A percentile compares a stretch with the other conserved stretches of the same genome.
Conservation (phyloP, 306 rosid genomes). For the Vicia sativa region DNA sequence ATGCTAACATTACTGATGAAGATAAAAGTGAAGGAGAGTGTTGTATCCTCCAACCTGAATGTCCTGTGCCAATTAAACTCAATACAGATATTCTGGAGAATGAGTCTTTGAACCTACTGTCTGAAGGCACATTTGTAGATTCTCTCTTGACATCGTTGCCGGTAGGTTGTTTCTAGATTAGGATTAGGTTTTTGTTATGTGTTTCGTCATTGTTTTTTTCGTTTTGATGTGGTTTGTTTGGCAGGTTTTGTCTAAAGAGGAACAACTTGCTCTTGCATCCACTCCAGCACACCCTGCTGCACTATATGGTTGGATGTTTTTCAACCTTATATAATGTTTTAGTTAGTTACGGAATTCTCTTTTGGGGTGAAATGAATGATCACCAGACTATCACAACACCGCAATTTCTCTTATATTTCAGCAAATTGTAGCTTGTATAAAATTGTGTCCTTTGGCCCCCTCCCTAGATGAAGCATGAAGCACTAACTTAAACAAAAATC, state of each 20-base stretch:
- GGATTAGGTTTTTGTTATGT: constrained; percentile 15
- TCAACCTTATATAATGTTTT: constrained; percentile 23
- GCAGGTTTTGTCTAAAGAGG: constrained; percentile 84
- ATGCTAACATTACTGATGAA: constrained; percentile 50
- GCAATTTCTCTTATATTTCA: background rate
- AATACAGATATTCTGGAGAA: constrained; percentile 64
- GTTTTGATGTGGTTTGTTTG: constrained; percentile 33
- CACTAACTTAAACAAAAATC: constrained; percentile 4
- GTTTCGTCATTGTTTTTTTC: constrained; percentile 37
- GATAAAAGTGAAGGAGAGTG: constrained; percentile 53
- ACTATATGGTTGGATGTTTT: constrained; percentile 67
- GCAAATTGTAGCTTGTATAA: background rate
- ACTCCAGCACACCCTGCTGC: constrained; percentile 96
- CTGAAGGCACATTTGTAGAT: constrained; percentile 68
- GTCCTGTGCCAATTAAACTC: constrained; percentile 62
- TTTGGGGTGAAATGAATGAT: constrained; percentile 2
- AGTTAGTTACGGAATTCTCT: background rate
- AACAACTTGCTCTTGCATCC: constrained; percentile 86
- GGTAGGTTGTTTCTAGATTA: constrained; percentile 46
- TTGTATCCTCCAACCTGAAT: constrained; percentile 53
- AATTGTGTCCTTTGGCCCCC: background rate
- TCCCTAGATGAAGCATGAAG: constrained; percentile 1
- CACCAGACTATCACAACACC: background rate
- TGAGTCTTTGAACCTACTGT: constrained; percentile 64
- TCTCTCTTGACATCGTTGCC: constrained; percentile 80